phyloP scores from a whole-genome alignment of 805 yeast genomes.

The Ogataea sp. region DNA sequence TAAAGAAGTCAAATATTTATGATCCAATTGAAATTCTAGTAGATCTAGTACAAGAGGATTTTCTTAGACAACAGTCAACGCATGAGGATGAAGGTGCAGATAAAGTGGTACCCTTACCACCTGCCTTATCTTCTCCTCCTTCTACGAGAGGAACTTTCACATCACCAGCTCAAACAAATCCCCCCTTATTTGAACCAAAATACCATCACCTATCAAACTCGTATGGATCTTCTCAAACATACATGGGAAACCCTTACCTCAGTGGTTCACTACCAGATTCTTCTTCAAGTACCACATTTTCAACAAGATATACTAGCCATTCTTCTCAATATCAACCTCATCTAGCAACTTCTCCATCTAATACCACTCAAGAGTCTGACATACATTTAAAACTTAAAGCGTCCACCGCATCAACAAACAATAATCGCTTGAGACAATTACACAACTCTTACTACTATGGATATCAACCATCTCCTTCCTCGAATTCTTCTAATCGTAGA shows the following conservation, averaged over 20 bases:
- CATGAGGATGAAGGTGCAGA: slow-evolving; percentile 14
- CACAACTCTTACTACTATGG: background rate
- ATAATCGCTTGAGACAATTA: background rate
- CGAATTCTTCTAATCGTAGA: slow-evolving; percentile 1
- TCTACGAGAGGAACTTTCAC: slow-evolving; percentile 13
- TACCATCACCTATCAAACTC: slow-evolving; percentile 8
- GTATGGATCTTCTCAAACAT: slow-evolving; percentile 12
- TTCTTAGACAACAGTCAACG: slow-evolving; percentile 21
- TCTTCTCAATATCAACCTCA: background rate
- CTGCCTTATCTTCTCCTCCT: slow-evolving; percentile 15
- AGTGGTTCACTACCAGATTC: slow-evolving; percentile 19
- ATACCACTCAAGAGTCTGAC: background rate
- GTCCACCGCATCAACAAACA: background rate
- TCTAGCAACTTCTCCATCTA: background rate
- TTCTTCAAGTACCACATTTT: background rate
- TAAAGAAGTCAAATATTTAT: slow-evolving; percentile 41
- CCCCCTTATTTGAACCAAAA: slow-evolving; percentile 1
- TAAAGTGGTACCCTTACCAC: slow-evolving; percentile 3
- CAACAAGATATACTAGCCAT: background rate
- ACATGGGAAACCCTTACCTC: slow-evolving; percentile 15
- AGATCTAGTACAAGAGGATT: slow-evolving; percentile 46
- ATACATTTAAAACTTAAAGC: background rate
- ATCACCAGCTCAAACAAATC: slow-evolving; percentile 9
- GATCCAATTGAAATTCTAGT: slow-evolving; percentile 46
- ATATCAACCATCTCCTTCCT: background rate